Evolutionary conservation across 768 basidiomycete genomes (phyloP), one percentile per base, ranked within the genome.

Genomic region (Pisolithus albus): DNA sequence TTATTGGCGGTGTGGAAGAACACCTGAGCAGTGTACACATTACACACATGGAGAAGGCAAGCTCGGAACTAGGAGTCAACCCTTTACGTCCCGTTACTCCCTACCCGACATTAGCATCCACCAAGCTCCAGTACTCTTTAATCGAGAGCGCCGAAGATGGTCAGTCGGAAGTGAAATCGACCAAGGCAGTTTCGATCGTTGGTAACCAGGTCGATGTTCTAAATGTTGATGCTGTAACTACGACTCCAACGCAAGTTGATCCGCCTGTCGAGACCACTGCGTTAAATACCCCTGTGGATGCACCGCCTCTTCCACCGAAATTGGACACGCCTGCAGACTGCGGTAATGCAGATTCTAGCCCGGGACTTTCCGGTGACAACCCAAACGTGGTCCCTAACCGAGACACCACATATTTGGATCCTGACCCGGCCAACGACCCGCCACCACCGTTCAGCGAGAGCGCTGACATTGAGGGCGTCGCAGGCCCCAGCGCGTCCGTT

Each of bases 401-500:
- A 47, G 28, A 39, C 1, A 55, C 52, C 4, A 15, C 23, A 24
- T 24, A 51, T 13, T 13, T 57, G 11, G 52, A 59, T 19, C 0
- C 59, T 1, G 47, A 54, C 4, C 16, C 58, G n/a, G 15, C 47
- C 4, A 2, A 54, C 5, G 46, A 60, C 9, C 65, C 65, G 7
- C 66, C 67, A 5, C 66, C 66, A 11, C 57, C 66, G 1, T 69
- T 63, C 30, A 62, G 39, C 5, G 61, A 65, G 28, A 53, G 62
- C 9, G 53, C 18, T 13, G 57, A 56, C 15, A 51, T 47, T 34
- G 44, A 30, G 3, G 51, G 6, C 13, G 4, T 16, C 43, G 50
- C 46, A 26, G 57, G 50, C 8, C 51, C 23, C 8, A 39, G 52
- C 26, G 65, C 59, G 5, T 44, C 50, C 1, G 41, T 54, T 6